These are phyloP conservation scores for Diaporthe sp. DNA, from an alignment of 2,329 filamentous ascomycete genomes.

Conservation along the genomic window DNA sequence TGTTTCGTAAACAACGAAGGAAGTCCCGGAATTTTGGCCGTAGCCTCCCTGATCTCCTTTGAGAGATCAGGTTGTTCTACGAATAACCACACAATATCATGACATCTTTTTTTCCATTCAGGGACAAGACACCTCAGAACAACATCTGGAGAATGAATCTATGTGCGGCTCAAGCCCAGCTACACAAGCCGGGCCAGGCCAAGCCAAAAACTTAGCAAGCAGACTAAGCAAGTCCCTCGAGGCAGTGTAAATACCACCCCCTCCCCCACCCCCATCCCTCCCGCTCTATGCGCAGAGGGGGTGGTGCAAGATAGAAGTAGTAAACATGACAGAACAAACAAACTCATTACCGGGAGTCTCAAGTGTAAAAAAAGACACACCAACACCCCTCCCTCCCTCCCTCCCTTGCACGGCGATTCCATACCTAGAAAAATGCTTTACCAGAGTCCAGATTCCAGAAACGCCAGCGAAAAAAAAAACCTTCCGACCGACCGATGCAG, in stretches of 20 bases:
- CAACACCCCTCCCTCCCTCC: neutral
- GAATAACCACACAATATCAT: too few relatives aligned
- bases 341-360: neutral
- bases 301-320: neutral
- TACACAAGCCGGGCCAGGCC: neutral
- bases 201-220: neutral
- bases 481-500: neutral
- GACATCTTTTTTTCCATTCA: too few relatives aligned
- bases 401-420: neutral
- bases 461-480: constrained; percentile 6
- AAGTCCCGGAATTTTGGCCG: too few relatives aligned
- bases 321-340: neutral
- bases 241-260: too few relatives aligned
- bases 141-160: neutral
- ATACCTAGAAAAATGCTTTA: neutral
- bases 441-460: neutral
- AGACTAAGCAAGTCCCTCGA: neutral
- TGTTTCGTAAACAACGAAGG: too few relatives aligned
- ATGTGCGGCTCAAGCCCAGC: neutral
- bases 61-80: too few relatives aligned
- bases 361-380: neutral
- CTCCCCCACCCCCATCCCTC: too few relatives aligned
- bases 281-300: neutral
- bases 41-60: too few relatives aligned
- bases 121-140: neutral